phyloP scores from a whole-genome alignment of 2,329 filamentous ascomycete species.

The Calonectria honghensis region DNA sequence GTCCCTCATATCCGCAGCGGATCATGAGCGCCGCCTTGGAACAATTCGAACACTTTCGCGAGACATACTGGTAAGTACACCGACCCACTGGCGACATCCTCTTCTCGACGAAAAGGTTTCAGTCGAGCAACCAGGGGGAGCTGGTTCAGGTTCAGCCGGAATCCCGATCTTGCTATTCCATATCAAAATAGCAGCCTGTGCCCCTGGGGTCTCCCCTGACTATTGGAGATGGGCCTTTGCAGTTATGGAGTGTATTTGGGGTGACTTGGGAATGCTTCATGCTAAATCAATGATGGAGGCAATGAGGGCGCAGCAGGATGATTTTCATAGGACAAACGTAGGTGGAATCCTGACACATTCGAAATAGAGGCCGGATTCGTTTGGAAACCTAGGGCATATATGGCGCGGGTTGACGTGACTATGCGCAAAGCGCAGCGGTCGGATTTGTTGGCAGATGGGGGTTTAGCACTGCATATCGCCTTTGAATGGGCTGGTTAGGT shows the following conservation, averaged over 20 bases:
- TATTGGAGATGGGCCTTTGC: conserved; percentile 67
- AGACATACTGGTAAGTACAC: conserved; percentile 67
- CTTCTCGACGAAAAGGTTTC: conserved; percentile 61
- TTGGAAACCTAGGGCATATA: conserved; percentile 17
- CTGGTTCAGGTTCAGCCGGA: conserved; percentile 68
- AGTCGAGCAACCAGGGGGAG: conserved; percentile 61
- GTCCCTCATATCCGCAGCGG: conserved; percentile 55
- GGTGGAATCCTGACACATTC: conserved; percentile 32
- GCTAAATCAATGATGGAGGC: conserved; percentile 66
- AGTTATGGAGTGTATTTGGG: conserved; percentile 69
- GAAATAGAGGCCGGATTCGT: not conserved
- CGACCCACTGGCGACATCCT: conserved; percentile 72
- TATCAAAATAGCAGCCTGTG: conserved; percentile 67
- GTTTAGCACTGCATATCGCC: not conserved
- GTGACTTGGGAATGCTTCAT: conserved; percentile 71
- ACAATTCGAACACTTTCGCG: conserved; percentile 63
- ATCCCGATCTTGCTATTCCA: conserved; percentile 70
- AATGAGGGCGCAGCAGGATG: conserved; percentile 58
- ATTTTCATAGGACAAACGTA: conserved; percentile 37
- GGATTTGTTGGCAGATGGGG: not conserved
- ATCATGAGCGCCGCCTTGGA: conserved; percentile 57
- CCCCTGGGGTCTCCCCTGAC: conserved; percentile 64
- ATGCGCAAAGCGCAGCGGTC: conserved; percentile 28
- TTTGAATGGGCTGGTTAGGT: conserved; percentile 30
- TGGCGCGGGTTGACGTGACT: conserved; percentile 16